phyloP scores from a whole-genome alignment of 371 early-diverging fungal species.

The Mortierella sp. region DNA sequence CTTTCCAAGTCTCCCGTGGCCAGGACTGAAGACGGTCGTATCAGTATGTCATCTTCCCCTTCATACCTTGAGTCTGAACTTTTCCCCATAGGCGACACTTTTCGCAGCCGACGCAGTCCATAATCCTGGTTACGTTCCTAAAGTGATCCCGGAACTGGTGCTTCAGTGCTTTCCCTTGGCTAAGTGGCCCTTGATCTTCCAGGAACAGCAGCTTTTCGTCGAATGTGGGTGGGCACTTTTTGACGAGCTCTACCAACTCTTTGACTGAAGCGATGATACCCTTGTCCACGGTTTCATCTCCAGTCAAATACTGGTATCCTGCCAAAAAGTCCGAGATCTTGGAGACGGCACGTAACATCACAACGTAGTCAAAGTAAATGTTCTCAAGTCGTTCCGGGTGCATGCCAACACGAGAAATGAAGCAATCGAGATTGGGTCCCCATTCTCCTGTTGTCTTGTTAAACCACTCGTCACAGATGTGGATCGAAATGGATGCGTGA shows the following conservation, averaged over 20 bases:
- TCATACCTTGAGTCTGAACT: conserved; percentile 74
- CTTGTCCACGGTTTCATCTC: conserved; percentile 62
- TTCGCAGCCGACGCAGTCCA: conserved; percentile 99
- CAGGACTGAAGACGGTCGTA: too few relatives aligned
- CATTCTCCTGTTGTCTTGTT: conserved; percentile 87
- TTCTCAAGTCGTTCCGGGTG: conserved; percentile 94
- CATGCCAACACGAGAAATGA: conserved; percentile 84
- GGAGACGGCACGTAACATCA: conserved; percentile 84
- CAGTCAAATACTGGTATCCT: conserved; percentile 74
- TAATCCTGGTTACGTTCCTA: conserved; percentile 94
- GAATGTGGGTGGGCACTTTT: conserved; percentile 81
- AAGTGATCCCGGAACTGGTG: conserved; percentile 91
- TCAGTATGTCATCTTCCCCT: not conserved
- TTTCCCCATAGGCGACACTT: conserved; percentile 99
- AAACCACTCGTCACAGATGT: conserved; percentile 93
- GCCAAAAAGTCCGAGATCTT: conserved; percentile 85
- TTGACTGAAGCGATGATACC: conserved; percentile 63
- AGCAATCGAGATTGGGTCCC: conserved; percentile 92
- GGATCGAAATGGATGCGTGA: conserved; percentile 97
- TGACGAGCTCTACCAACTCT: conserved; percentile 66
- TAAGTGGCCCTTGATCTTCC: conserved; percentile 66
- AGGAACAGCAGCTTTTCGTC: conserved; percentile 88
- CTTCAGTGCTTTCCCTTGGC: conserved; percentile 61
- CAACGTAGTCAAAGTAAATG: conserved; percentile 90
- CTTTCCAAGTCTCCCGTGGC: too few relatives aligned